Evolutionary conservation across 2,329 filamentous ascomycete species (phyloP).

Genomic region (Trichoderma sp.): DNA sequence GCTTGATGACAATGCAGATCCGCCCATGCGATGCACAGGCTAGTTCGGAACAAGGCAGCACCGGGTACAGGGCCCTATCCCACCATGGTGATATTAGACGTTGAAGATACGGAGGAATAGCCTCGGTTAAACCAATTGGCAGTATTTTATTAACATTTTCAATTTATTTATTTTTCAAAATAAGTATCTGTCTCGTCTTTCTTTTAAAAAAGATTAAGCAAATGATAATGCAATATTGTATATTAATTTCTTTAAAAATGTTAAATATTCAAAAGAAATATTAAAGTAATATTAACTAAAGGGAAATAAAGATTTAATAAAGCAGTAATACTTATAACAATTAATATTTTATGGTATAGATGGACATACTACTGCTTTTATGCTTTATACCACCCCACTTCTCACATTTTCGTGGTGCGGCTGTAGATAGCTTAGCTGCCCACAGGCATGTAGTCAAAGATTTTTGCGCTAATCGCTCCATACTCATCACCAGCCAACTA

Average conservation of each 20-base stretch:
- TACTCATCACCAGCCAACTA: slow-evolving; percentile 6
- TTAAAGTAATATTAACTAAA: not conserved
- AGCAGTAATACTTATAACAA: too few species aligned
- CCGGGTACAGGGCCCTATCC: not conserved
- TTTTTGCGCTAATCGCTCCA: slow-evolving; percentile 14
- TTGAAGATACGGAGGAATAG: not conserved
- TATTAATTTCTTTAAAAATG: too few species aligned
- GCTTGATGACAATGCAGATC: not conserved
- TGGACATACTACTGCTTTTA: not conserved
- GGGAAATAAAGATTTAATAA: not conserved
- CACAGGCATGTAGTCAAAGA: not conserved
- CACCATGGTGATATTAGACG: not conserved
- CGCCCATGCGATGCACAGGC: not conserved
- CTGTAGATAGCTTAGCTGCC: not conserved
- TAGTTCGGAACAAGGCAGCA: not conserved
- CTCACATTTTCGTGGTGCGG: not conserved
- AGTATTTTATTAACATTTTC: not conserved
- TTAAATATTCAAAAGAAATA: not conserved
- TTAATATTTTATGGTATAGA: not conserved
- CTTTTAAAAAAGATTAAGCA: too few species aligned
- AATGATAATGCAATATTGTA: too few species aligned
- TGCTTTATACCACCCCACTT: not conserved
- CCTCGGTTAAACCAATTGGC: not conserved
- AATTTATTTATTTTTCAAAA: too few species aligned
- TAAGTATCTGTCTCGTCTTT: too few species aligned